Base-by-base conservation (phyloP, 495 filamentous ascomycete genomes). In the Hypoxylon perforatum region DNA sequence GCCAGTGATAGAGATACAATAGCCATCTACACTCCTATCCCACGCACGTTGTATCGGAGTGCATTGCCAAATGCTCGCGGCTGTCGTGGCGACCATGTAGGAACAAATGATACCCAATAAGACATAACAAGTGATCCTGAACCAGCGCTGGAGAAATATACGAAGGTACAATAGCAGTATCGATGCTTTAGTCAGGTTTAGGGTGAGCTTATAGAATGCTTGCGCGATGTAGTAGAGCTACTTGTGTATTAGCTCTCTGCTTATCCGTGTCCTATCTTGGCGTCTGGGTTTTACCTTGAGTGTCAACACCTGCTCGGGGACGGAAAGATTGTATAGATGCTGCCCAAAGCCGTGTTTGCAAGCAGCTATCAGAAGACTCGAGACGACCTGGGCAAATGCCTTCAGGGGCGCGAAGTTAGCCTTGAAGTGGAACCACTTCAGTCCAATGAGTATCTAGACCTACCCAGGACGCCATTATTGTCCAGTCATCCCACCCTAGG, bases 21-120 rank as follows among this genome's bases (percentile, higher is more conserved):
- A n/a, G 78, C 64, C 88, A 90, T 19, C 55, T 58, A 2, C 84
- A 84, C 0, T 76, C 73, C 7, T 86, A 51, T 88, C 76, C 80
- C 84, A 88, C 50, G 82, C 82, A 51, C 76, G 76, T 1, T 69
- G 69, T 4, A 90, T 70, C 2, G 88, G 87, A 0, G 74, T 76
- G 57, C 87, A 90, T 50, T 82, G 81, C 63, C 88, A 80, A 49
- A 83, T 75, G 2, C 74, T 72, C 4, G 72, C 69, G 7, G 73
- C 21, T 14, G 75, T 57, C 1, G 75, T 68, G 9, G 69, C 73
- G 6, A 74, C 44, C 55, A 61, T 68, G 46, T 76, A 77, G 21
- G 36, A n/a, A 52, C 50, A 42, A 5, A 77, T 61, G 21, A 67
- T 17, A 3, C 41, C 36, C 14, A 77, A 38, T 35, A 76, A 36